Evolutionary conservation across 2,329 filamentous ascomycete species (phyloP).

Genomic region (Berkeleyomyces rouxiae): DNA sequence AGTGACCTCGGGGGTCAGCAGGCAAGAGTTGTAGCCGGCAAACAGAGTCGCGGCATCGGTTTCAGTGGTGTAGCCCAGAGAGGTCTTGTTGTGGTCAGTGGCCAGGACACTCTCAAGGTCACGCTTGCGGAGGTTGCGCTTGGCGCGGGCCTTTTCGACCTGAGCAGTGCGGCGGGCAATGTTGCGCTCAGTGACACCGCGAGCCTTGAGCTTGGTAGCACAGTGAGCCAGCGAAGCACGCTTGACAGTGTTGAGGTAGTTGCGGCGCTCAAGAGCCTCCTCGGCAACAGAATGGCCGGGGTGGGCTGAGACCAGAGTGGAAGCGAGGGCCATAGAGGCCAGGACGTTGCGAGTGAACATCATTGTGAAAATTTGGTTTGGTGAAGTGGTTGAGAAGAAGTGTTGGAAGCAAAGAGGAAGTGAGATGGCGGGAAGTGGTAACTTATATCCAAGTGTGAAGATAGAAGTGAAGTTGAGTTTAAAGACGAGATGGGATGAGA

Average conservation of each 20-base stretch:
- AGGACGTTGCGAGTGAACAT: constrained; percentile 10
- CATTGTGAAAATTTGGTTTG: background rate
- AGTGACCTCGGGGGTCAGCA: constrained; percentile 33
- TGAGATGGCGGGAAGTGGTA: background rate
- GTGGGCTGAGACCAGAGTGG: constrained; percentile 22
- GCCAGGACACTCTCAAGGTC: constrained; percentile 21
- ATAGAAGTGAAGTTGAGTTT: background rate
- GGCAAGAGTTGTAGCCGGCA: constrained; percentile 26
- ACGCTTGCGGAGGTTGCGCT: constrained; percentile 18
- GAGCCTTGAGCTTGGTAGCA: constrained; percentile 28
- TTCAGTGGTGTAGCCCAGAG: constrained; percentile 19
- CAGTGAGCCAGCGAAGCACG: constrained; percentile 30
- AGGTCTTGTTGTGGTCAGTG: constrained; percentile 22
- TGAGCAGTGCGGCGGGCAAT: constrained; percentile 27
- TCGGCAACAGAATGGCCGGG: constrained; percentile 32
- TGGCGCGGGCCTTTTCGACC: constrained; percentile 26
- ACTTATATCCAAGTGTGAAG: background rate
- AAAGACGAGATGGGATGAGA: background rate
- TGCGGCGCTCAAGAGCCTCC: constrained; percentile 32
- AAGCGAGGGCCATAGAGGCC: constrained; percentile 11
- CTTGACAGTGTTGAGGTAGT: constrained; percentile 26
- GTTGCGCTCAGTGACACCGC: constrained; percentile 29
- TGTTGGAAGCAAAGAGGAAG: background rate
- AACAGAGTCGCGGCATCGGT: constrained; percentile 21
- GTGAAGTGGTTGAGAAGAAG: background rate